Evolutionary conservation across 1,139 yeast genomes (phyloP).

Genomic region (Geotrichum carabidarum): DNA sequence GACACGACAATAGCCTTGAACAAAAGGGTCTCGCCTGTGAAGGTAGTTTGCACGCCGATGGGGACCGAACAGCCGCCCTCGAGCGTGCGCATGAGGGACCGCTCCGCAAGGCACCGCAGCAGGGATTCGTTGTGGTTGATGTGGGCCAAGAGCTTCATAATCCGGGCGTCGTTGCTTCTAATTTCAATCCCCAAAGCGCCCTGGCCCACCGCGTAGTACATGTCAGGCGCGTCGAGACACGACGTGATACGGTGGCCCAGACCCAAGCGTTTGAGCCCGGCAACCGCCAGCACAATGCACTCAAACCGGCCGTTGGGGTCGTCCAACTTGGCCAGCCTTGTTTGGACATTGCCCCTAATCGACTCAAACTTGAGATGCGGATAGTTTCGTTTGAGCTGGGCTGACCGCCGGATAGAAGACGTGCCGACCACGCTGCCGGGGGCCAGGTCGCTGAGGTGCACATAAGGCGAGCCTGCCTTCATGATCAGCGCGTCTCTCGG

Average conservation of each 20-base stretch:
- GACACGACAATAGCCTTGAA: constrained; percentile 66
- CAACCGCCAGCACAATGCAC: constrained; percentile 85
- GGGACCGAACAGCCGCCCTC: constrained; percentile 99
- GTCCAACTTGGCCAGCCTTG: constrained; percentile 75
- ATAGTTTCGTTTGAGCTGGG: constrained; percentile 58
- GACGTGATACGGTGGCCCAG: constrained; percentile 62
- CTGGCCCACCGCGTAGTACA: constrained; percentile 97
- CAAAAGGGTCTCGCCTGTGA: constrained; percentile 48
- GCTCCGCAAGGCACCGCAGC: constrained; percentile 81
- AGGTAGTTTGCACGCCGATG: constrained; percentile 75
- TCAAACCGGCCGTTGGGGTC: constrained; percentile 59
- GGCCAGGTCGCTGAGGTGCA: constrained; percentile 69
- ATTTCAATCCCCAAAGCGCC: constrained; percentile 95
- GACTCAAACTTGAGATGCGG: constrained; percentile 63
- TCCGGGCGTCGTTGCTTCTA: constrained; percentile 57
- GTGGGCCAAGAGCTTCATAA: constrained; percentile 52
- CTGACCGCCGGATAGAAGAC: constrained; percentile 87
- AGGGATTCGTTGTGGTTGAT: constrained; percentile 67
- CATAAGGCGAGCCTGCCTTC: constrained; percentile 62
- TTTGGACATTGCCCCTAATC: constrained; percentile 82
- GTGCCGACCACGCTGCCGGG: constrained; percentile 87
- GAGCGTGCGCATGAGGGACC: constrained; percentile 76
- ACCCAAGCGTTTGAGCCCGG: constrained; percentile 76
- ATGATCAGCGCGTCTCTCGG: constrained; percentile 93
- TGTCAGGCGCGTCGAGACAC: constrained; percentile 66